Evolutionary conservation across 2,329 filamentous ascomycete species (phyloP).

Genomic region (Penicillium brasilianum): DNA sequence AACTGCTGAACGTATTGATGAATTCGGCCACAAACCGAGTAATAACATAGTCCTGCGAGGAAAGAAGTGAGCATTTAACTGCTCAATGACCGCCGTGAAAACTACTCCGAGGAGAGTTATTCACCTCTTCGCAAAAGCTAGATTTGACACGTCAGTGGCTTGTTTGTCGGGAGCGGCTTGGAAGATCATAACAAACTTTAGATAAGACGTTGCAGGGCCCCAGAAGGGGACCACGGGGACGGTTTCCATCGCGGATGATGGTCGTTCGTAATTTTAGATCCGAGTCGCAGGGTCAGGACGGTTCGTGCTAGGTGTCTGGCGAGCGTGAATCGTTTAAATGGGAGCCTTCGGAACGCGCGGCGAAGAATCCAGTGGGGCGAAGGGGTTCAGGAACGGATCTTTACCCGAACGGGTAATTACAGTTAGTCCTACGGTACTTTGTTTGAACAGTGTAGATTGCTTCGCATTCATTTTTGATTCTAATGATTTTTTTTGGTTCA

Average conservation of each 20-base stretch:
- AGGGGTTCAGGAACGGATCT: background rate
- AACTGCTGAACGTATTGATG: conserved; percentile 52
- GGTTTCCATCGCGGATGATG: conserved; percentile 7
- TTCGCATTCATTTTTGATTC: background rate
- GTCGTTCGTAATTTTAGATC: background rate
- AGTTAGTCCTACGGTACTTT: background rate
- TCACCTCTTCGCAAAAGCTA: conserved; percentile 40
- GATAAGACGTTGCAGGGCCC: conserved; percentile 37
- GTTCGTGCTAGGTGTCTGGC: background rate
- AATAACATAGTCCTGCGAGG: conserved; percentile 45
- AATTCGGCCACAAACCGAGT: conserved; percentile 53
- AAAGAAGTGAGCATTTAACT: background rate
- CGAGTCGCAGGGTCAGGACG: background rate
- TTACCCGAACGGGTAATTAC: conserved; percentile 5
- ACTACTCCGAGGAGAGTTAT: background rate
- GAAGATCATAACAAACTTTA: conserved; percentile 28
- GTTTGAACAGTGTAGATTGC: background rate
- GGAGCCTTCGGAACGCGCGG: conserved; percentile 9
- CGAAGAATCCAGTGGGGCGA: background rate
- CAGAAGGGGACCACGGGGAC: conserved; percentile 29
- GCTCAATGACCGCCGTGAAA: background rate
- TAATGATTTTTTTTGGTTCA: background rate
- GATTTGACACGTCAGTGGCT: background rate
- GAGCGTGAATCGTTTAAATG: conserved; percentile 1
- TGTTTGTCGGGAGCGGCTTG: background rate